These are phyloP conservation scores for Boletus rubroflammeus DNA, from an alignment of 768 basidiomycete species.

Conservation along the genomic window DNA sequence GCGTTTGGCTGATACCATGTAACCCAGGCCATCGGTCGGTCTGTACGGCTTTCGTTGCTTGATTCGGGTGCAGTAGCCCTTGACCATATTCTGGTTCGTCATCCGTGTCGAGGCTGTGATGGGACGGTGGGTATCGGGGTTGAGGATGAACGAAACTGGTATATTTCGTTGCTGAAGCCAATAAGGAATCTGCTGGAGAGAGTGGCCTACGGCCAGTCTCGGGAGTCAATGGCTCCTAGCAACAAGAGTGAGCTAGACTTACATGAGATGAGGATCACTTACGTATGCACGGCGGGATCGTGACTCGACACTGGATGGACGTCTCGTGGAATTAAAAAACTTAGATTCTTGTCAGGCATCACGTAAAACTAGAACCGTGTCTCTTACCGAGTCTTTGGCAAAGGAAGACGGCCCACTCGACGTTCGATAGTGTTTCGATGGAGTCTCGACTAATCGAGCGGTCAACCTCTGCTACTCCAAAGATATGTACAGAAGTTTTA, in stretches of 20 bases:
- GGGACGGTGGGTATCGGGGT: conserved; percentile 25
- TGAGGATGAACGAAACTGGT: conserved; percentile 23
- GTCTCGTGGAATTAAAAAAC: conserved; percentile 28
- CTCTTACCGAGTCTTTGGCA: conserved; percentile 43
- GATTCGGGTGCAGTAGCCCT: conserved; percentile 34
- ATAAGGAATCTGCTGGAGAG: conserved; percentile 39
- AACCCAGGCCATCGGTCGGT: conserved; percentile 47
- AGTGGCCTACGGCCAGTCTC: conserved; percentile 41
- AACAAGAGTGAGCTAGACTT: conserved; percentile 6
- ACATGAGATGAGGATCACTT: conserved; percentile 14
- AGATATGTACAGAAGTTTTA: conserved; percentile 17
- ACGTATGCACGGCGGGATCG: conserved; percentile 32
- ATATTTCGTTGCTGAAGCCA: conserved; percentile 25
- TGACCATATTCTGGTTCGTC: conserved; percentile 36
- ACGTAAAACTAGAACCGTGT: conserved; percentile 27
- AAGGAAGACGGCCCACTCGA: conserved; percentile 44
- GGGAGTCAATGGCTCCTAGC: conserved; percentile 44
- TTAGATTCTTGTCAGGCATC: conserved; percentile 23
- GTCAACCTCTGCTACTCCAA: conserved; percentile 1
- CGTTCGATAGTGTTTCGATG: conserved; percentile 39
- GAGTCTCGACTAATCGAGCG: conserved; percentile 25
- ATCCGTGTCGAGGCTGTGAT: conserved; percentile 43
- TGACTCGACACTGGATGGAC: conserved; percentile 36
- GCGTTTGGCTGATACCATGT: conserved; percentile 33
- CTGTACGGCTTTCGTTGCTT: conserved; percentile 64